A percentile compares a stretch with the other conserved stretches of the same genome.
Conservation (phyloP, 345 rosid genomes). For the Erysimum cheiranthoides region DNA sequence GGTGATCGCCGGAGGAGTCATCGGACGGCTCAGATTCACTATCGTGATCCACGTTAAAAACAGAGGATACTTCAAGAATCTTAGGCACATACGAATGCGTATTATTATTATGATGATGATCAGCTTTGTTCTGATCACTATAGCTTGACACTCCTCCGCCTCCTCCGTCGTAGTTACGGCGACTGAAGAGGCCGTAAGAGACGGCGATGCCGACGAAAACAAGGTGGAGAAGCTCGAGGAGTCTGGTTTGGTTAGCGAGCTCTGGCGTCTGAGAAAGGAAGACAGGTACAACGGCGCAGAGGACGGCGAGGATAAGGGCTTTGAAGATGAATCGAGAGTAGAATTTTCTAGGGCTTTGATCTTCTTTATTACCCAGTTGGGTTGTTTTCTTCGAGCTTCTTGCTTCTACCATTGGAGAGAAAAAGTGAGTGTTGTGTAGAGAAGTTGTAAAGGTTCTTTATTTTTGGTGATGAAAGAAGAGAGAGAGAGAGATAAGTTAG, state of each 20-base stretch:
- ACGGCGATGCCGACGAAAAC: conserved; percentile 93
- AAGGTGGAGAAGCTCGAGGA: conserved; percentile 92
- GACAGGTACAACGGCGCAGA: conserved; percentile 58
- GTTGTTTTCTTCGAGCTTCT: conserved; percentile 46
- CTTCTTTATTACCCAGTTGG: conserved; percentile 42
- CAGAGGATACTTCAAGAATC: conserved; percentile 86
- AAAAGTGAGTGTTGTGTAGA: conserved; percentile 23
- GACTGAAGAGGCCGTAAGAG: conserved; percentile 95
- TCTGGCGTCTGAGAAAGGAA: conserved; percentile 90
- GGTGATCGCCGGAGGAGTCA: conserved; percentile 38
- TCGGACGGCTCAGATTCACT: conserved; percentile 47
- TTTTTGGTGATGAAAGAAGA: conserved; percentile 39
- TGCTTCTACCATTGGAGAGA: conserved; percentile 69
- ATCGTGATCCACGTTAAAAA: conserved; percentile 71
- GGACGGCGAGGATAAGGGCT: conserved; percentile 59
- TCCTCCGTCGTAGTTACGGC: conserved; percentile 58
- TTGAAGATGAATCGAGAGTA: conserved; percentile 68
- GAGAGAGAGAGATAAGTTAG: conserved; percentile 33
- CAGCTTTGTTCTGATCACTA: conserved; percentile 33
- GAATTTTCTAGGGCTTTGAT: conserved; percentile 55
- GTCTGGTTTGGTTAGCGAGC: conserved; percentile 69
- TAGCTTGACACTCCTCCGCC: conserved; percentile 49
- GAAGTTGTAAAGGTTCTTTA: conserved; percentile 31
- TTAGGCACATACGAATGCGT: conserved; percentile 70
- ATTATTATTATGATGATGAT: conserved; percentile 49